Conservation (phyloP, 306 rosid species). For the Delonix regia region DNA sequence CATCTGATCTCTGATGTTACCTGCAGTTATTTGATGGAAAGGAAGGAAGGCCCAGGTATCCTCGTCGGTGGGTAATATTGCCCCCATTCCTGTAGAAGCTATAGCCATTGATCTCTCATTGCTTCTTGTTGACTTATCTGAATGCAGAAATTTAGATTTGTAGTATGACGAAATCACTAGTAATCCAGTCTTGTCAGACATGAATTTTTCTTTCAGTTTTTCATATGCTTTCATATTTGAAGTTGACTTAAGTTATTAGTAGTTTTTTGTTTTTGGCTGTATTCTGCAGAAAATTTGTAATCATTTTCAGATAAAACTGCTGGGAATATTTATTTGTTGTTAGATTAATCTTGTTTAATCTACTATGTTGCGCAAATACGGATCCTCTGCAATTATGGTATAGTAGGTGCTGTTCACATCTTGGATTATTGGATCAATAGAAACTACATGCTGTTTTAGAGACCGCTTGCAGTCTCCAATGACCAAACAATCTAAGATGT, state of each 20-base stretch:
- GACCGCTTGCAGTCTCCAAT: too few species aligned
- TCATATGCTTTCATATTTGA: slow-evolving; percentile 18
- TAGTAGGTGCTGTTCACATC: too few species aligned
- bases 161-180: slow-evolving; percentile 37
- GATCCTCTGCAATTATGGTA: too few species aligned
- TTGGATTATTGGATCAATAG: too few species aligned
- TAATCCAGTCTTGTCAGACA: slow-evolving; percentile 21
- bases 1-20: slow-evolving; percentile 15
- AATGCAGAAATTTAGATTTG: slow-evolving; percentile 30
- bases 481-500: too few species aligned
- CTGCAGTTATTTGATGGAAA: slow-evolving; percentile 94
- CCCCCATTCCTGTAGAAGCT: slow-evolving; percentile 87
- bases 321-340: slow-evolving; percentile 14
- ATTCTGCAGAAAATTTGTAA: slow-evolving; percentile 30
- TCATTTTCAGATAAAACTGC: slow-evolving; percentile 8
- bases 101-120: slow-evolving; percentile 25
- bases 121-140: not conserved
- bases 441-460: too few species aligned
- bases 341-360: not conserved
- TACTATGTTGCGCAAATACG: not conserved
- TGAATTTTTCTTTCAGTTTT: slow-evolving; percentile 34
- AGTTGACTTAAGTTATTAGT: slow-evolving; percentile 6
- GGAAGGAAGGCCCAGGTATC: slow-evolving; percentile 89
- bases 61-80: slow-evolving; percentile 90
- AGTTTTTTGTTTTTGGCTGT: not conserved